Evolutionary conservation across 345 rosid species (phyloP).

Genomic region (Toxicodendron radicans): DNA sequence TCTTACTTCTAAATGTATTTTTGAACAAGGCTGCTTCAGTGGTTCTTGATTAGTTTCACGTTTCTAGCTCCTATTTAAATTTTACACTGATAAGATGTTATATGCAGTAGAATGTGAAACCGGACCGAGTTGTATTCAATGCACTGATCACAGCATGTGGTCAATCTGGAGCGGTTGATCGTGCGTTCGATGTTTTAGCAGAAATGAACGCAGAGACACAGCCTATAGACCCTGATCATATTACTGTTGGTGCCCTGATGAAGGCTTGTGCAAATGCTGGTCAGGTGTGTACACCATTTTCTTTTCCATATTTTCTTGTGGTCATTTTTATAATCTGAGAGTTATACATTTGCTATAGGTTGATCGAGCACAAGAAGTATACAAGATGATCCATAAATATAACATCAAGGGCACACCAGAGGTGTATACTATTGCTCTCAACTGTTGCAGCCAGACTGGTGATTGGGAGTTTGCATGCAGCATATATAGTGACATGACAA

Average conservation of each 20-base stretch:
- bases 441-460: constrained; percentile 80
- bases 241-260: constrained; percentile 86
- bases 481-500: constrained; percentile 75
- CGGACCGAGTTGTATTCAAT: constrained; percentile 97
- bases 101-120: constrained; percentile 96
- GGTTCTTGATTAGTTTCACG: constrained; percentile 14
- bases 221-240: constrained; percentile 94
- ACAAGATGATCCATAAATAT: constrained; percentile 67
- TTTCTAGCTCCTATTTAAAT: constrained; percentile 28
- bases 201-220: constrained; percentile 85
- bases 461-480: constrained; percentile 81
- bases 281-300: constrained; percentile 50
- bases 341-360: constrained; percentile 50
- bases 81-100: constrained; percentile 47
- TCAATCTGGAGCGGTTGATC: constrained; percentile 93
- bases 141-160: constrained; percentile 98
- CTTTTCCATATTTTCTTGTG: constrained; percentile 3
- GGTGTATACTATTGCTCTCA: constrained; percentile 84
- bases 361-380: constrained; percentile 78
- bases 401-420: constrained; percentile 88
- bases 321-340: background rate
- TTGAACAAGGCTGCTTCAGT: constrained; percentile 12
- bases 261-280: constrained; percentile 88
- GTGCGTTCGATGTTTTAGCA: constrained; percentile 96
- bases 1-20: constrained; percentile 12